Conservation (phyloP, 2,329 filamentous ascomycete genomes). For the Westerdykella aurantiaca region DNA sequence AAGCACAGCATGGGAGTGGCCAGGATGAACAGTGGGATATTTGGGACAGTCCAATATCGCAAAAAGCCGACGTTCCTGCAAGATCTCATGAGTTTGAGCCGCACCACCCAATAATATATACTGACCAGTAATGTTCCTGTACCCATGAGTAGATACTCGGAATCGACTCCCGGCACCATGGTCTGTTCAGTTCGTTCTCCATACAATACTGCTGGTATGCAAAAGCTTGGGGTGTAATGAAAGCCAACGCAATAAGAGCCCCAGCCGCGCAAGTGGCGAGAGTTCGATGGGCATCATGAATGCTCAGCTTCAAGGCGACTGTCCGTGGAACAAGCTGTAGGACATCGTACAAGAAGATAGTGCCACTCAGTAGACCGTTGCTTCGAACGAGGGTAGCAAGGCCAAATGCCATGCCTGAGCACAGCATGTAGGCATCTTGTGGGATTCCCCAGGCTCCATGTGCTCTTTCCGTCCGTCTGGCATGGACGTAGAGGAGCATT, state of each 20-base stretch:
- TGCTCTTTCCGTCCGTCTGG: slow-evolving; percentile 8
- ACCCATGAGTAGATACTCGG: slow-evolving; percentile 92
- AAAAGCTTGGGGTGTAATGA: slow-evolving; percentile 64
- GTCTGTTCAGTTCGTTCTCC: slow-evolving; percentile 34
- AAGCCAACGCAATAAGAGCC: slow-evolving; percentile 59
- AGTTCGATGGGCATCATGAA: slow-evolving; percentile 48
- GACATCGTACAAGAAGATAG: slow-evolving; percentile 58
- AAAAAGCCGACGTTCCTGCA: slow-evolving; percentile 83
- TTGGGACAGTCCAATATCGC: slow-evolving; percentile 81
- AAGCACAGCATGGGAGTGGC: slow-evolving; percentile 71
- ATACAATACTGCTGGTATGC: slow-evolving; percentile 63
- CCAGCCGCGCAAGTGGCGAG: slow-evolving; percentile 61
- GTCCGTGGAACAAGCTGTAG: slow-evolving; percentile 36
- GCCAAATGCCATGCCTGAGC: slow-evolving; percentile 64
- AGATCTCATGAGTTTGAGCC: slow-evolving; percentile 5
- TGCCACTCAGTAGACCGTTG: slow-evolving; percentile 79
- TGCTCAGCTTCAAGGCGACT: slow-evolving; percentile 29
- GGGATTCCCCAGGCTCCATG: slow-evolving; percentile 29
- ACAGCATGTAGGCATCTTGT: slow-evolving; percentile 46
- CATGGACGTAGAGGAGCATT: slow-evolving; percentile 60
- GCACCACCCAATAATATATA: slow-evolving; percentile 2
- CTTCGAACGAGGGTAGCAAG: slow-evolving; percentile 68
- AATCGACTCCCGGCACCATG: slow-evolving; percentile 68
- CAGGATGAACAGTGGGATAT: slow-evolving; percentile 81
- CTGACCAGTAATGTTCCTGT: slow-evolving; percentile 83